Conservation (phyloP, 2,329 filamentous ascomycete species). For the Chaetothyriales sp. region DNA sequence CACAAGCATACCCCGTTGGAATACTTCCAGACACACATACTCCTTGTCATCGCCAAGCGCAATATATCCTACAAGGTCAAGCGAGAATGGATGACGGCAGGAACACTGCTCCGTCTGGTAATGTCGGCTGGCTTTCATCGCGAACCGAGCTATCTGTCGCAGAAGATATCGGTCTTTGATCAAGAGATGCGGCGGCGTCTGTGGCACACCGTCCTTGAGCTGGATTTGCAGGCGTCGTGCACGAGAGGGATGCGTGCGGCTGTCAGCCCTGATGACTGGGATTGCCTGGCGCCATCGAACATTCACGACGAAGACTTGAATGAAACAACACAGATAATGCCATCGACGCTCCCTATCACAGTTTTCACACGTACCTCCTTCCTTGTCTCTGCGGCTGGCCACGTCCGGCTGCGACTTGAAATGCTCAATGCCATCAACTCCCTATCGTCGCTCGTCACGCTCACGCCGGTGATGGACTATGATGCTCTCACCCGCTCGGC, state of each 20-base stretch:
- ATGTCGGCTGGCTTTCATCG: slow-evolving; percentile 37
- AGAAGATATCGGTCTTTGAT: slow-evolving; percentile 28
- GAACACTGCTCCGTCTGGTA: slow-evolving; percentile 32
- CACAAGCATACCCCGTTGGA: slow-evolving; percentile 33
- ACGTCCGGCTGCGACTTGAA: slow-evolving; percentile 15
- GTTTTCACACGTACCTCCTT: slow-evolving; percentile 16
- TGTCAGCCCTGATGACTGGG: slow-evolving; percentile 29
- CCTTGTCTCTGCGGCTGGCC: slow-evolving; percentile 12
- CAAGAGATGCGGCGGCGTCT: slow-evolving; percentile 40
- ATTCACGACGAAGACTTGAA: slow-evolving; percentile 17
- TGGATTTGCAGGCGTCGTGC: slow-evolving; percentile 40
- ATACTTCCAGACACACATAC: slow-evolving; percentile 35
- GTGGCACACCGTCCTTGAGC: slow-evolving; percentile 41
- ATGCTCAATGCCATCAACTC: slow-evolving; percentile 18
- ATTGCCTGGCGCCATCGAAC: slow-evolving; percentile 29
- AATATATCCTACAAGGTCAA: slow-evolving; percentile 35
- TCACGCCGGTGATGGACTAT: slow-evolving; percentile 15
- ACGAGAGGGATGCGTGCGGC: slow-evolving; percentile 40
- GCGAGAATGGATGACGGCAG: slow-evolving; percentile 33
- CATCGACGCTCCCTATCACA: slow-evolving; percentile 6
- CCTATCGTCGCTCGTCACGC: slow-evolving; percentile 8
- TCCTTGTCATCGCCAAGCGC: slow-evolving; percentile 32
- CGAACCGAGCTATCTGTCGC: slow-evolving; percentile 25
- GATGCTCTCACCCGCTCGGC: slow-evolving; percentile 15
- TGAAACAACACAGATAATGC: slow-evolving; percentile 2